Base-by-base conservation (phyloP, 176 grass and related monocot genomes). In the Secale cereale region DNA sequence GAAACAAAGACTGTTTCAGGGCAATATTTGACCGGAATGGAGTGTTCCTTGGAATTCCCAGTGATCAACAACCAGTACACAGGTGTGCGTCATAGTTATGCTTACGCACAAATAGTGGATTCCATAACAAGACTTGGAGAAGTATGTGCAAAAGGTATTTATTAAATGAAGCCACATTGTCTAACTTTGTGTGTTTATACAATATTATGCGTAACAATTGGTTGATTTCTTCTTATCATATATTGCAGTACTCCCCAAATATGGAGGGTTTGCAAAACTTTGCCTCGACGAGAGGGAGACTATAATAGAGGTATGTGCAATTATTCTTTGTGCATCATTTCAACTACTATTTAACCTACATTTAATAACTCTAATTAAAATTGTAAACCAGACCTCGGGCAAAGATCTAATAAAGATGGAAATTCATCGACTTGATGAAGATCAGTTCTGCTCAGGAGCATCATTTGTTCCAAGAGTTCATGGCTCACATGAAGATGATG, bases 361-460 rank as follows among this genome's bases (percentile, higher is more conserved):
- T 65, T 81, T 19, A 0, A n/a, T 54, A 10, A 28, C 35, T 26
- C 5, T 29, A 52, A 6, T 30, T 41, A 13, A 39, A 29, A 11
- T 6, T 56, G 9, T 70, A 48, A 33, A 66, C 52, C 79, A 90
- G 84, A 12, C 19, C 31, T 19, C 66, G 0, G 45, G 15, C 19
- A 40, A 74, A 8, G 76, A 81, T 16, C 33, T 28, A 10, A 65
- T 86, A 39, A 82, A 29, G 36, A 46, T 20, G 10, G 33, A 91
- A 5, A 75, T 84, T 19, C 89, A 87, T n/a, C 22, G 50, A 76
- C 85, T 91, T 63, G 89, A 37, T 19, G 39, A 79, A 81, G 65
- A 84, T 27, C n/a, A 87, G 4, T 91, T 91, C 50, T 91, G 81
- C 63, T 91, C 85, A 22, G 89, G 89, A 87, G 76, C 85, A 80